Percentiles rank a stretch among this genome's conserved stretches.
Conservation (phyloP, 2,329 filamentous ascomycete species). For the Blastomyces parvus region DNA sequence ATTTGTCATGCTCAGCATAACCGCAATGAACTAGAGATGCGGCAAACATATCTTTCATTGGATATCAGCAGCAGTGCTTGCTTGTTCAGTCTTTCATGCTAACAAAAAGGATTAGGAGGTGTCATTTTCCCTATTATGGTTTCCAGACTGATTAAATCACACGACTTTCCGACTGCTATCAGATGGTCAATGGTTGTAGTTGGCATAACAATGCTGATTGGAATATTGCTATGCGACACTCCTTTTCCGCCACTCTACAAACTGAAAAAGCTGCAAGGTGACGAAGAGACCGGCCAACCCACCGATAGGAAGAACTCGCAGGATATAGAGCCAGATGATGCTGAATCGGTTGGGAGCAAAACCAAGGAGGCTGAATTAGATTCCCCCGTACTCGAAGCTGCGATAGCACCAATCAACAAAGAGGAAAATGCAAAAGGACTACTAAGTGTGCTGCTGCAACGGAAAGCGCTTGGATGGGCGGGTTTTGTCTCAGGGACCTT, state of each 20-base stretch:
- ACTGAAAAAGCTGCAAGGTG: background rate
- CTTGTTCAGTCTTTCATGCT: background rate
- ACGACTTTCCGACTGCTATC: slow-evolving; percentile 13
- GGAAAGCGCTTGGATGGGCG: slow-evolving; percentile 3
- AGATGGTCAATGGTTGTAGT: slow-evolving; percentile 17
- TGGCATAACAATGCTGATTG: slow-evolving; percentile 13
- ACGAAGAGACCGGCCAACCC: background rate
- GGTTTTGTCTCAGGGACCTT: slow-evolving; percentile 1
- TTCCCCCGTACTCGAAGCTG: background rate
- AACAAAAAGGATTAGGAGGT: slow-evolving; percentile 7
- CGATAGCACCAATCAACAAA: background rate
- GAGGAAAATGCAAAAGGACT: background rate
- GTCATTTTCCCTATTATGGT: slow-evolving; percentile 16
- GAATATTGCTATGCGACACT: slow-evolving; percentile 6
- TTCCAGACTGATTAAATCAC: slow-evolving; percentile 5
- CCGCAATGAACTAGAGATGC: background rate
- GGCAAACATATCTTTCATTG: background rate
- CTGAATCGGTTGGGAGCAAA: background rate
- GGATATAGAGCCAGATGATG: slow-evolving; percentile 3
- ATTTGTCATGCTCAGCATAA: background rate
- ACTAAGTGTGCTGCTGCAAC: background rate
- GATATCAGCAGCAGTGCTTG: background rate
- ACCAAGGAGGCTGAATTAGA: background rate
- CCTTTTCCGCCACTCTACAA: slow-evolving; percentile 7
- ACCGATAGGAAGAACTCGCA: background rate